Percentiles rank a stretch among this genome's conserved stretches.
Evolutionary conservation across 805 yeast genomes (phyloP).

Genomic region (Suhomyces sp.): DNA sequence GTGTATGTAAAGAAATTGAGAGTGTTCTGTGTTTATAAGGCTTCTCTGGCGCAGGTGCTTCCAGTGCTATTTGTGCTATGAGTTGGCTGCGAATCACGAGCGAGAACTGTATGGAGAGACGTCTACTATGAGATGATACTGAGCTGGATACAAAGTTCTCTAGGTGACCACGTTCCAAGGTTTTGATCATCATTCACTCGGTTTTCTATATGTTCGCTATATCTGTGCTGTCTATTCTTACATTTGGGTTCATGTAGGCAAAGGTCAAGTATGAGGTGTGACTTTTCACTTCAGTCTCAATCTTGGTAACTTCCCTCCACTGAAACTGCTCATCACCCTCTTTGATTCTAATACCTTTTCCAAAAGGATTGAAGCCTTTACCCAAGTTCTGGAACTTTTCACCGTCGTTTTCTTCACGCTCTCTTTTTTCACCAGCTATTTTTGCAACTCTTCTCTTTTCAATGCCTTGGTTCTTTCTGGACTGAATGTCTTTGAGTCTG

Average conservation of each 20-base stretch:
- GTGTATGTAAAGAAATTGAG: too few species aligned
- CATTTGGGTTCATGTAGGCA: conserved; percentile 51
- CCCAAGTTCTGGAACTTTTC: conserved; percentile 37
- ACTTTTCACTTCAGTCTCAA: conserved; percentile 82
- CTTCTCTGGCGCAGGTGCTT: not conserved
- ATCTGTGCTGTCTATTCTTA: not conserved
- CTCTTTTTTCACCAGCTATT: conserved; percentile 25
- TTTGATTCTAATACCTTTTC: conserved; percentile 76
- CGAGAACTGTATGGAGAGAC: too few species aligned
- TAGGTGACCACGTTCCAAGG: too few species aligned
- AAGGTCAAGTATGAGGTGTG: conserved; percentile 94
- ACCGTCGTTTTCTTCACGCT: conserved; percentile 13
- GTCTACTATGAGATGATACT: too few species aligned
- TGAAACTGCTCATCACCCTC: conserved; percentile 82
- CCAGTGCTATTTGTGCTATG: not conserved
- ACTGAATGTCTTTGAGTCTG: conserved; percentile 75
- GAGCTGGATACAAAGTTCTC: too few species aligned
- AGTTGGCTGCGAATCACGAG: not conserved
- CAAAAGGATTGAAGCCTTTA: conserved; percentile 84
- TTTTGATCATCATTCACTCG: too few species aligned
- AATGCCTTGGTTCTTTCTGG: conserved; percentile 61
- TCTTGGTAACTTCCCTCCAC: conserved; percentile 83
- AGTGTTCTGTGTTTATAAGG: not conserved
- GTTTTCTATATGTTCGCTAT: not conserved
- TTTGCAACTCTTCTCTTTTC: conserved; percentile 48